Evolutionary conservation across 257 asterid genomes (phyloP).

Genomic region (Nicotiana benthamiana): DNA sequence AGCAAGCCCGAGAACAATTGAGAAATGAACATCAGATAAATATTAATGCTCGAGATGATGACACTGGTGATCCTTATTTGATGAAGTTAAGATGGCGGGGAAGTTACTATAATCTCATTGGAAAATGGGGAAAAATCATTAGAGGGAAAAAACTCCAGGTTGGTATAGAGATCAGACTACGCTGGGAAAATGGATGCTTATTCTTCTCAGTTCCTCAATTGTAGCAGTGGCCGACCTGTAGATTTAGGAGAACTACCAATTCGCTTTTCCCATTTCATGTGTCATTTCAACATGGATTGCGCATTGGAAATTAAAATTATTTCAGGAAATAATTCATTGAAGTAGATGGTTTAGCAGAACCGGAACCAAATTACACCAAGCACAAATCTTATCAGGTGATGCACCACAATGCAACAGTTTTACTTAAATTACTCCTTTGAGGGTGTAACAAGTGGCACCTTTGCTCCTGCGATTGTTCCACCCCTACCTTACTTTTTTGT

Average conservation of each 20-base stretch:
- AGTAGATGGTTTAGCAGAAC: not conserved
- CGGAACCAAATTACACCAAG: not conserved
- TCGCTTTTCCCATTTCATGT: not conserved
- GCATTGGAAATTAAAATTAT: not conserved
- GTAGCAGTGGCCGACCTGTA: slow-evolving; percentile 10
- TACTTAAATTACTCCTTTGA: not conserved
- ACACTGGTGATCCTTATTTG: slow-evolving; percentile 56
- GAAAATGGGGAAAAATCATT: slow-evolving; percentile 79
- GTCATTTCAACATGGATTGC: not conserved
- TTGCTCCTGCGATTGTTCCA: not conserved
- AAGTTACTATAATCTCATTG: slow-evolving; percentile 73
- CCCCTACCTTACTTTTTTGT: not conserved
- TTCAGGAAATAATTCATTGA: not conserved
- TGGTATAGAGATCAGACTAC: slow-evolving; percentile 62
- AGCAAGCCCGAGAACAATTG: slow-evolving; percentile 59
- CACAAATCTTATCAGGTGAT: not conserved
- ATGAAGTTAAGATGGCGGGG: slow-evolving; percentile 80
- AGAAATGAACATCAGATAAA: slow-evolving; percentile 60
- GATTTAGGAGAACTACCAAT: slow-evolving; percentile 10
- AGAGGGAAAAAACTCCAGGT: slow-evolving; percentile 61
- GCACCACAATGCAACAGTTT: not conserved
- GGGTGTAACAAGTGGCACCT: not conserved
- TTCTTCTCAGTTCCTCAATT: slow-evolving; percentile 55
- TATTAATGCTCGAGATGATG: slow-evolving; percentile 67
- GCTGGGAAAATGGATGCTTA: slow-evolving; percentile 67